Evolutionary conservation across 2,329 filamentous ascomycete species (phyloP).

Genomic region (Aspergillus ruber): DNA sequence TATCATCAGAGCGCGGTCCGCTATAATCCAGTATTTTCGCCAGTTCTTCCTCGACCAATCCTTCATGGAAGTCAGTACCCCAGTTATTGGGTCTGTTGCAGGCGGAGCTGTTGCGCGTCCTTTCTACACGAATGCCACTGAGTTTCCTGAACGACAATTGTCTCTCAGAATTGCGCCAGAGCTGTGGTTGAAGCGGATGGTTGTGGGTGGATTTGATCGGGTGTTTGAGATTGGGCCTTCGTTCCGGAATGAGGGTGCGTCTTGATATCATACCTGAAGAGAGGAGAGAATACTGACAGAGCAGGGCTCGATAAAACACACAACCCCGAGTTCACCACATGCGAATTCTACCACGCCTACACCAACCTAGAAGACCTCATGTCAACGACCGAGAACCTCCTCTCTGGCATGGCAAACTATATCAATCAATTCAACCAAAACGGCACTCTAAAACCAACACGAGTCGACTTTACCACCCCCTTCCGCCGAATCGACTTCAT

Average conservation of each 20-base stretch:
- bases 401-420: slow-evolving; percentile 54
- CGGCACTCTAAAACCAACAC: slow-evolving; percentile 42
- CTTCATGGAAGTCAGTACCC: slow-evolving; percentile 86
- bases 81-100: slow-evolving; percentile 73
- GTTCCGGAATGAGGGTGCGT: slow-evolving; percentile 83
- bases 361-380: slow-evolving; percentile 71
- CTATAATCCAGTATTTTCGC: slow-evolving; percentile 67
- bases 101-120: slow-evolving; percentile 84
- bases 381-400: slow-evolving; percentile 63
- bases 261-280: background rate
- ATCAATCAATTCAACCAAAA: slow-evolving; percentile 41
- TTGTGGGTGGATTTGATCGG: slow-evolving; percentile 79
- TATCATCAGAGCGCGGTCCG: slow-evolving; percentile 65
- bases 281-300: background rate
- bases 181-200: slow-evolving; percentile 85
- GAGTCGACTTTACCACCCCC: slow-evolving; percentile 52
- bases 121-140: slow-evolving; percentile 73
- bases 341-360: slow-evolving; percentile 92
- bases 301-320: slow-evolving; percentile 71
- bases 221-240: slow-evolving; percentile 90
- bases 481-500: slow-evolving; percentile 73
- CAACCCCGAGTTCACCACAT: slow-evolving; percentile 95
- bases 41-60: slow-evolving; percentile 63
- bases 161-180: slow-evolving; percentile 87
- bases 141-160: slow-evolving; percentile 65